Evolutionary conservation across 352 stramenopile species (phyloP).

Genomic region (Phytophthora pisi): DNA sequence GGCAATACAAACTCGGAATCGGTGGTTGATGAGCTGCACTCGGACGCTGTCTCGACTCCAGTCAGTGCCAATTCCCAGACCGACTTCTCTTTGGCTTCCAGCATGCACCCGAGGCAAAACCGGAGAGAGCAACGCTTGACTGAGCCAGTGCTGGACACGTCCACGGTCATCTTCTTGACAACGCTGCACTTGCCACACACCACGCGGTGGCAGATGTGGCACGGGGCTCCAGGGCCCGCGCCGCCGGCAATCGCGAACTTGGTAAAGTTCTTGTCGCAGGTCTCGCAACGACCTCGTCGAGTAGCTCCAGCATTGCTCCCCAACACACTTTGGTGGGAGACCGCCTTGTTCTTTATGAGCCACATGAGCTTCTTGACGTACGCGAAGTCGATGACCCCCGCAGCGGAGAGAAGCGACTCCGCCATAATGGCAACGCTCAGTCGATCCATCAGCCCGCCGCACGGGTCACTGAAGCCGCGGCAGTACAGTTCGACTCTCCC

Average conservation of each 20-base stretch:
- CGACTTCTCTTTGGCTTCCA: background rate
- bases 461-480: conserved; percentile 54
- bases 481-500: conserved; percentile 47
- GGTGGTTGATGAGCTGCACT: background rate
- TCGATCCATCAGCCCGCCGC: conserved; percentile 49
- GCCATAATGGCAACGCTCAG: conserved; percentile 45
- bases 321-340: background rate
- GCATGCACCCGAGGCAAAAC: background rate
- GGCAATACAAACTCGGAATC: background rate
- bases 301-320: background rate
- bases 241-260: background rate
- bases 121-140: background rate
- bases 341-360: conserved; percentile 44
- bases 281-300: background rate
- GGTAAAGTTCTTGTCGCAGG: background rate
- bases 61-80: background rate
- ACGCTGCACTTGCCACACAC: background rate
- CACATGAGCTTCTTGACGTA: conserved; percentile 67
- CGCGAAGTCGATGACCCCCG: conserved; percentile 52
- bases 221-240: background rate
- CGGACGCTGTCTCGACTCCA: conserved; percentile 1
- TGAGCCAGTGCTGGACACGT: background rate
- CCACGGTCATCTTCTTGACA: conserved; percentile 1
- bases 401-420: conserved; percentile 45
- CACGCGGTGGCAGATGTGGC: background rate